These are phyloP conservation scores for Amaranthus palmeri DNA, from an alignment of 148 eudicot species.

Conservation along the genomic window DNA sequence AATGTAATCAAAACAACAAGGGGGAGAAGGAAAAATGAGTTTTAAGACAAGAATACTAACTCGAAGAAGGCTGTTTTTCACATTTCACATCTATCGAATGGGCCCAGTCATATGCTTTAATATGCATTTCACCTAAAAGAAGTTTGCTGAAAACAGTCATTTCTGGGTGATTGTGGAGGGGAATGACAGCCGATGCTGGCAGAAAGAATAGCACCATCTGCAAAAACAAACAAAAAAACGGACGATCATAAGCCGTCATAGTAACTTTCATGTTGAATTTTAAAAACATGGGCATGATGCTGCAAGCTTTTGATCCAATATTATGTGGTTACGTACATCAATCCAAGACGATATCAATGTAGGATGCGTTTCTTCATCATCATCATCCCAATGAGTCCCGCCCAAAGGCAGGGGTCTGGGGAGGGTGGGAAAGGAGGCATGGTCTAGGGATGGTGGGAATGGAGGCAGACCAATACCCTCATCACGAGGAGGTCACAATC, in stretches of 20 bases:
- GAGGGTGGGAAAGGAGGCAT: too few species aligned
- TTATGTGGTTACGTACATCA: too few species aligned
- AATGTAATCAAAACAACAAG: background rate
- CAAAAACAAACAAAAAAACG: slow-evolving; percentile 11
- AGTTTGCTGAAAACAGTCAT: slow-evolving; percentile 94
- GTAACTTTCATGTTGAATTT: background rate
- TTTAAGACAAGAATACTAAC: slow-evolving; percentile 29
- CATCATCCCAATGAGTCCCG: too few species aligned
- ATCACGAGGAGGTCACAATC: too few species aligned
- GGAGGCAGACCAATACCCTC: too few species aligned
- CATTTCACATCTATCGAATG: slow-evolving; percentile 25
- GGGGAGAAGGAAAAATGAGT: background rate
- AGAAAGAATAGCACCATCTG: slow-evolving; percentile 78
- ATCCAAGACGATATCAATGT: too few species aligned
- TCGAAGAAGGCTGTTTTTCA: slow-evolving; percentile 23
- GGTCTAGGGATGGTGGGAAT: too few species aligned
- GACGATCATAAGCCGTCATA: slow-evolving; percentile 8
- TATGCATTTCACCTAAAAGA: slow-evolving; percentile 67
- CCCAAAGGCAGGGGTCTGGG: too few species aligned
- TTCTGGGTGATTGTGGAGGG: slow-evolving; percentile 89
- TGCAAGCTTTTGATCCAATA: too few species aligned
- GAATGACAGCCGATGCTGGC: slow-evolving; percentile 65
- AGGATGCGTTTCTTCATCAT: too few species aligned
- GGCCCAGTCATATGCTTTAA: slow-evolving; percentile 80
- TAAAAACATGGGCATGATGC: too few species aligned